These are phyloP conservation scores for Paraurostyla sp. DNA, from an alignment of 73 alveolate genomes.

Conservation along the genomic window DNA sequence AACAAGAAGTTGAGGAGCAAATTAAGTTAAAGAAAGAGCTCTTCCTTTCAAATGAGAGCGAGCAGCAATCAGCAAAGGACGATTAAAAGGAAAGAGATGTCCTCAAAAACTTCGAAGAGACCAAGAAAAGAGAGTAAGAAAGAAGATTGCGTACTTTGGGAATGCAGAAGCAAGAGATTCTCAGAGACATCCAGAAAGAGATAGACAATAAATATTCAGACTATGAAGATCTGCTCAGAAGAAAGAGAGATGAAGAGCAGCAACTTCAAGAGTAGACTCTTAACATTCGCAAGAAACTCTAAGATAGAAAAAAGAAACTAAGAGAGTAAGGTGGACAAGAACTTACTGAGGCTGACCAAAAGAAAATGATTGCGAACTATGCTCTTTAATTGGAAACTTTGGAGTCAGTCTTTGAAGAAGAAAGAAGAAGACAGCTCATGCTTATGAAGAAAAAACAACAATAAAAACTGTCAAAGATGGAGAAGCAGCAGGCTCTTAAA, in stretches of 20 bases:
- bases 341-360: slow-evolving; percentile 8
- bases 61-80: background rate
- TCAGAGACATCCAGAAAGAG: slow-evolving; percentile 52
- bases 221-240: slow-evolving; percentile 65
- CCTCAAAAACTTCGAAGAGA: slow-evolving; percentile 21
- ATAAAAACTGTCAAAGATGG: background rate
- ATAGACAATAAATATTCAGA: slow-evolving; percentile 31
- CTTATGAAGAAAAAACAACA: slow-evolving; percentile 10
- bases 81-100: slow-evolving; percentile 13
- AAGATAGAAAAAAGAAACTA: slow-evolving; percentile 33
- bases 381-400: background rate
- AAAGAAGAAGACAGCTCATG: background rate
- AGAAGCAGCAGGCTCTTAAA: background rate
- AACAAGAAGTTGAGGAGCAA: slow-evolving; percentile 42
- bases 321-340: background rate
- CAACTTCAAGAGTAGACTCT: background rate
- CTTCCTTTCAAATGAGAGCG: background rate
- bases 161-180: slow-evolving; percentile 37
- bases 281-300: slow-evolving; percentile 27
- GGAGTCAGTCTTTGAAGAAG: slow-evolving; percentile 46
- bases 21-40: slow-evolving; percentile 47
- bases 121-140: slow-evolving; percentile 62
- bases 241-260: slow-evolving; percentile 64
- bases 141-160: slow-evolving; percentile 46
- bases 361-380: slow-evolving; percentile 31